phyloP scores from a whole-genome alignment of 23 red algal species.

The Gracilariopsis chorda region DNA sequence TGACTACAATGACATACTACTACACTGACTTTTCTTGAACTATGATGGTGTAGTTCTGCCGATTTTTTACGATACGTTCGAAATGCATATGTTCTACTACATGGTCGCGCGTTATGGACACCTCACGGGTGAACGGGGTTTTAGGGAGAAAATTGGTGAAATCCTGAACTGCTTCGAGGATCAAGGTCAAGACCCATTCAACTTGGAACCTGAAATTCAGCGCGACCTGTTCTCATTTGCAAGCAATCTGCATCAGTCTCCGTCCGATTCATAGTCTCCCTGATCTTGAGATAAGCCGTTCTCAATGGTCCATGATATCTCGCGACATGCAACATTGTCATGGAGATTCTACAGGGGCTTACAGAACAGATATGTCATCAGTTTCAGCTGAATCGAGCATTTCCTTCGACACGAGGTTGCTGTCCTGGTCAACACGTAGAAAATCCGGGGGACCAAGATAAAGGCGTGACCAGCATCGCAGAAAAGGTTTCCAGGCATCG shows the following conservation, averaged over 20 bases:
- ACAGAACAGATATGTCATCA: background rate
- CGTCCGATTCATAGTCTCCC: background rate
- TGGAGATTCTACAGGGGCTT: background rate
- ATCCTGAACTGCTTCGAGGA: no score
- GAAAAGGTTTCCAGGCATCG: background rate
- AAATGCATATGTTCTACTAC: no score
- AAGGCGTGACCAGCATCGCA: background rate
- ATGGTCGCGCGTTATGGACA: no score
- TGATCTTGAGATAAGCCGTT: background rate
- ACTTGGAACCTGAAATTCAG: no score
- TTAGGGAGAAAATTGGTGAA: no score
- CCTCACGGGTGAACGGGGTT: no score
- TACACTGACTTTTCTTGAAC: no score
- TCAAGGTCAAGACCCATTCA: no score
- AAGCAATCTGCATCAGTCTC: background rate
- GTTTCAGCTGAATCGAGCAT: background rate
- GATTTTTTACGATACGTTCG: no score
- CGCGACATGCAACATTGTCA: conserved; percentile 9
- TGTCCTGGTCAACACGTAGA: conserved; percentile 10
- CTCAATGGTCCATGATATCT: background rate
- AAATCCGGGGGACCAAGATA: conserved; percentile 38
- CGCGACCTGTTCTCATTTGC: no score
- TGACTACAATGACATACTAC: no score
- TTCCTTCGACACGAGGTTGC: background rate
- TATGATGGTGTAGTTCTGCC: no score